Evolutionary conservation across 768 basidiomycete genomes (phyloP).

Genomic region (Rhizopogon sp.): DNA sequence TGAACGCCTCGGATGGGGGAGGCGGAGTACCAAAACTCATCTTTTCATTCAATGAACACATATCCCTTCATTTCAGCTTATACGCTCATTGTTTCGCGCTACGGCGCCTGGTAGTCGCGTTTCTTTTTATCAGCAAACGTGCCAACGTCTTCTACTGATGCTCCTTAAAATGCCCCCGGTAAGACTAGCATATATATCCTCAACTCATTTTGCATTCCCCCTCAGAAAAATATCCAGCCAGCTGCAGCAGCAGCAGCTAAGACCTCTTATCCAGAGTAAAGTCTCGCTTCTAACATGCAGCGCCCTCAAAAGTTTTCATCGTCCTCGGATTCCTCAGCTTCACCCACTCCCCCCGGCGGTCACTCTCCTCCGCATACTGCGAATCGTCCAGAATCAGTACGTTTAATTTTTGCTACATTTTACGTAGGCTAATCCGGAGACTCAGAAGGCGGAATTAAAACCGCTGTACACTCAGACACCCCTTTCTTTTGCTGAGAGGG

Average conservation of each 20-base stretch:
- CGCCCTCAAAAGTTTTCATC: neutral
- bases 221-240: neutral
- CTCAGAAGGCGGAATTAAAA: constrained; percentile 16
- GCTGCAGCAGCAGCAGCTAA: neutral
- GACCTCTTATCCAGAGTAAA: neutral
- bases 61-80: constrained; percentile 13
- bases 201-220: neutral
- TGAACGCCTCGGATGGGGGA: constrained; percentile 19
- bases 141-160: constrained; percentile 4
- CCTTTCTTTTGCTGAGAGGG: constrained; percentile 17
- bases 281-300: neutral
- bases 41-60: constrained; percentile 7
- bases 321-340: constrained; percentile 1
- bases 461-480: constrained; percentile 18
- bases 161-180: neutral
- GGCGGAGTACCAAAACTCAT: constrained; percentile 27
- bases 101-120: constrained; percentile 30
- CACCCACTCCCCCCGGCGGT: neutral
- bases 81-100: constrained; percentile 17
- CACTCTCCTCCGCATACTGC: neutral
- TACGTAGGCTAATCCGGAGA: constrained; percentile 5
- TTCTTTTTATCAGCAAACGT: constrained; percentile 21
- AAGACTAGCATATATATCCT: neutral
- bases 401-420: neutral
- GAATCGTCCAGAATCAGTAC: neutral